phyloP scores from a whole-genome alignment of 257 asterid genomes.

The Vinca minor region DNA sequence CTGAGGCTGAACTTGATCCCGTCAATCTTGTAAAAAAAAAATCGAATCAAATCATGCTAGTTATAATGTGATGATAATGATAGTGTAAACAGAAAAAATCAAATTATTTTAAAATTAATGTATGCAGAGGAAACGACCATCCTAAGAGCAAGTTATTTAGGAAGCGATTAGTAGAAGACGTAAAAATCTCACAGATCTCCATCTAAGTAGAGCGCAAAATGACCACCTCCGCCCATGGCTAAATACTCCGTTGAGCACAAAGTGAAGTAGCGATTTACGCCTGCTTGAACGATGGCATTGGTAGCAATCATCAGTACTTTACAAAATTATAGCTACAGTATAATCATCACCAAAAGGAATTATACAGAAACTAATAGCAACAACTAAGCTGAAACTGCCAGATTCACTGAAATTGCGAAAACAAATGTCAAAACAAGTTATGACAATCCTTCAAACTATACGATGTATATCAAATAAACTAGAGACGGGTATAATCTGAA shows the following conservation, averaged over 20 bases:
- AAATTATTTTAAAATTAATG: too few species aligned
- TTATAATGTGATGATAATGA: too few species aligned
- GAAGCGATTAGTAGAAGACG: not conserved
- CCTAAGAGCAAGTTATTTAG: too few species aligned
- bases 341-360: not conserved
- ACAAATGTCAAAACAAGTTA: not conserved
- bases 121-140: too few species aligned
- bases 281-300: constrained; percentile 27
- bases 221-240: constrained; percentile 94
- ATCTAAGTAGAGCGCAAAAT: constrained; percentile 87
- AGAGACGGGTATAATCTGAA: not conserved
- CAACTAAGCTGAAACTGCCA: not conserved
- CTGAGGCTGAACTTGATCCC: constrained; percentile 87
- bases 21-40: constrained; percentile 27
- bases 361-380: not conserved
- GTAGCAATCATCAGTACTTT: not conserved
- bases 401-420: not conserved
- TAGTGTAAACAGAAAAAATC: too few species aligned
- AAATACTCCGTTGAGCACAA: constrained; percentile 65
- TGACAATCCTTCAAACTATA: not conserved
- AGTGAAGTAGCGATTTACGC: constrained; percentile 73
- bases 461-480: not conserved
- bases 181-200: constrained; percentile 65
- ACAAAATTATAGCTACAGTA: not conserved
- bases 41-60: not conserved